Evolutionary conservation across 805 yeast species (phyloP).

Genomic region (Soucietia sequanensis): DNA sequence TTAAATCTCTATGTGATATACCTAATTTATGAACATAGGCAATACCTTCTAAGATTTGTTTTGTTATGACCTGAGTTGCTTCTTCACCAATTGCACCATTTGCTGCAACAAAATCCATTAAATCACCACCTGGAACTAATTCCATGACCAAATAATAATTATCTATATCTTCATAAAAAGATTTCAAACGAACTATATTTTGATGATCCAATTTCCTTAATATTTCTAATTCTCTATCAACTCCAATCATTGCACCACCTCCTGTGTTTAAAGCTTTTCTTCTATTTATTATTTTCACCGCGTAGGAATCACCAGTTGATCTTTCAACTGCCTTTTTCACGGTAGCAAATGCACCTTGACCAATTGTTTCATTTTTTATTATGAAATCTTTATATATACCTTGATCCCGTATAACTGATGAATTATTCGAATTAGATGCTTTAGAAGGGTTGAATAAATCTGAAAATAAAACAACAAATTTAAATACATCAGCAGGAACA

Average conservation of each 20-base stretch:
- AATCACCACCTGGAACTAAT: constrained; percentile 92
- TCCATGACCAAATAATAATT: constrained; percentile 92
- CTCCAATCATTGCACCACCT: constrained; percentile 72
- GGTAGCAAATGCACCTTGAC: constrained; percentile 98
- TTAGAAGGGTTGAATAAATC: constrained; percentile 35
- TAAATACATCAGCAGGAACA: constrained; percentile 63
- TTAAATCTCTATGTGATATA: constrained; percentile 93
- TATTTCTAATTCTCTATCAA: constrained; percentile 81
- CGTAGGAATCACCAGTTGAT: constrained; percentile 78
- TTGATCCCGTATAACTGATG: constrained; percentile 34
- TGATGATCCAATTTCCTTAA: constrained; percentile 78
- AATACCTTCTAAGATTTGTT: constrained; percentile 81
- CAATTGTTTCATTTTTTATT: constrained; percentile 80
- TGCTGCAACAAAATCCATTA: constrained; percentile 95
- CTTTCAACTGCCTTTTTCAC: constrained; percentile 90
- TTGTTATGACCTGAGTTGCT: constrained; percentile 81
- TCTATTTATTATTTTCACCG: constrained; percentile 86
- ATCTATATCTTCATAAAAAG: constrained; percentile 80
- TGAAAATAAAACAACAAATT: constrained; percentile 52
- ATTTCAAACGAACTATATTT: constrained; percentile 77
- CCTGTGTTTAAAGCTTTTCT: constrained; percentile 71
- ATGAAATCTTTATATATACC: constrained; percentile 73
- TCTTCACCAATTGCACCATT: constrained; percentile 91
- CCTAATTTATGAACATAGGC: constrained; percentile 86
- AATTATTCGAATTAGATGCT: constrained; percentile 17